Evolutionary conservation across 106 monocot genomes (phyloP), one percentile per base, ranked within the genome.

Genomic region (Alisma plantagoaquatica): DNA sequence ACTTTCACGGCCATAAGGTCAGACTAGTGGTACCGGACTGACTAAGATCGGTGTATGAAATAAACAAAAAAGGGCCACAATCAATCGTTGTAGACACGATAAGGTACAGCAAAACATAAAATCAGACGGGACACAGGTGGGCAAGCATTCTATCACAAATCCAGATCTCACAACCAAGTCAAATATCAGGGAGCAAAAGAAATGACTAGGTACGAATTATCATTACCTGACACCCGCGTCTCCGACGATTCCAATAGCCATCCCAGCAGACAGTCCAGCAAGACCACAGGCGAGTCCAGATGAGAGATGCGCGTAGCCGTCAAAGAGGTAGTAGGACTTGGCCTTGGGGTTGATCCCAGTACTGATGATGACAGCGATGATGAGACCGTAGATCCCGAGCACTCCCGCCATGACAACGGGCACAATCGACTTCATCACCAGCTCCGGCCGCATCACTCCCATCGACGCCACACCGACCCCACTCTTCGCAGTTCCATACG

Each of bases 381-480:
- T 63, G 30, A 63, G 50, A n/a, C 63, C 63, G 63, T 63, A 63
- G 38, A 63, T 63, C 31, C 63, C 63, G 50, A 63, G 63, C 8
- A 63, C 63, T 63, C 63, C 63, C 51, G 63, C 63, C 63, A 63
- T 63, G 15, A 63, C 63, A 21, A 63, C 63, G 51, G 63, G 63
- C 10, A 62, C 60, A 16, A 60, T 60, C 16, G 61, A 62, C 33
- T 56, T 56, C 55, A 56, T 56, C 51, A 52, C 51, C 19, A 54
- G 54, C 54, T 54, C 54, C 28, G 54, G 54, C 54, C 54, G 54
- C 54, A 57, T 57, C 57, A 57, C 57, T 7, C 57, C 57, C 57
- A 57, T 57, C 57, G 57, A 57, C 38, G 57, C 57, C 33, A 57
- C 57, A 8, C 57, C 57, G 10, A 63, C 63, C 17, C 63, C 63